Percentiles rank a stretch among this genome's conserved stretches.
These are phyloP conservation scores for Grosmannia penicillata DNA, from an alignment of 2,329 filamentous ascomycete species.

Conservation along the genomic window DNA sequence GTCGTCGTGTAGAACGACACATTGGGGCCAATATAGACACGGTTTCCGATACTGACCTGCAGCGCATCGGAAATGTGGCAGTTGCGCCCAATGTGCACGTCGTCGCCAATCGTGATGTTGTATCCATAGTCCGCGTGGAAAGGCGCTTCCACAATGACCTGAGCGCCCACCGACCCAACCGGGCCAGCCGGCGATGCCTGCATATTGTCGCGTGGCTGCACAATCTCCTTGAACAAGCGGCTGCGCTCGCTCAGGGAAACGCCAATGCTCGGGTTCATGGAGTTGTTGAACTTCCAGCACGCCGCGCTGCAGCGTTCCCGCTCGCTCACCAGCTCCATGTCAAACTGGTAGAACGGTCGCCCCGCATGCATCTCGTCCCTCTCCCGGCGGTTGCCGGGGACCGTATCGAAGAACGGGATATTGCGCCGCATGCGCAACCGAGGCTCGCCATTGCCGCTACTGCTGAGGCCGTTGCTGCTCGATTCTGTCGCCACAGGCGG, in stretches of 20 bases:
- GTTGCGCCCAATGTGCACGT: constrained; percentile 69
- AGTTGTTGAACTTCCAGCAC: constrained; percentile 77
- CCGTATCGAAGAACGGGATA: constrained; percentile 35
- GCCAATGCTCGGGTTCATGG: constrained; percentile 57
- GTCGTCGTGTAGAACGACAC: constrained; percentile 74
- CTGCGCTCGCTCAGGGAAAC: constrained; percentile 54
- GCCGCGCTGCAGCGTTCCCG: constrained; percentile 72
- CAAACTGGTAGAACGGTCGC: constrained; percentile 64
- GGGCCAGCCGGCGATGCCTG: constrained; percentile 40
- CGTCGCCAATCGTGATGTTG: constrained; percentile 77
- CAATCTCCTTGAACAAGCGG: constrained; percentile 56
- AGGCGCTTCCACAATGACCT: constrained; percentile 68
- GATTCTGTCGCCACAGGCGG: neutral
- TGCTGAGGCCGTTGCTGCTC: neutral
- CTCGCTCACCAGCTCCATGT: constrained; percentile 64
- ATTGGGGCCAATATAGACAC: constrained; percentile 64
- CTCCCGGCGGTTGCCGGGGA: constrained; percentile 33
- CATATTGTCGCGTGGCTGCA: constrained; percentile 45
- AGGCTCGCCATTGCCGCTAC: neutral
- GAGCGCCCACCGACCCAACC: constrained; percentile 53
- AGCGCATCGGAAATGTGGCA: constrained; percentile 82
- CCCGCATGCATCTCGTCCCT: constrained; percentile 84
- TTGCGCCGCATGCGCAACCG: constrained; percentile 31
- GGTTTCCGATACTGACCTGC: constrained; percentile 65
- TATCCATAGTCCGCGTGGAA: constrained; percentile 94